Conservation (phyloP, 2,329 filamentous ascomycete species). For the Passalora sequoiae region DNA sequence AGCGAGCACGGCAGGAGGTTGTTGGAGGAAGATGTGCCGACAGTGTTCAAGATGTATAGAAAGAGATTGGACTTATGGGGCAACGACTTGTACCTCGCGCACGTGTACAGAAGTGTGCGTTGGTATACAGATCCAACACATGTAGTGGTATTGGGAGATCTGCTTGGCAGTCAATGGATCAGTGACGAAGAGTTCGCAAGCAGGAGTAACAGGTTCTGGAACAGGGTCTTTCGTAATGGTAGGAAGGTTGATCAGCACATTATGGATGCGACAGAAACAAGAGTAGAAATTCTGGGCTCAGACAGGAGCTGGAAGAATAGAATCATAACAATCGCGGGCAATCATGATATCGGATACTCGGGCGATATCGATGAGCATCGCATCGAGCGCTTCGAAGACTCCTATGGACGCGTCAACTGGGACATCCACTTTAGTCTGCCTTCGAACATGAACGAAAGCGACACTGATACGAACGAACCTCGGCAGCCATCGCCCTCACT, state of each 20-base stretch:
- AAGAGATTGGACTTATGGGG: constrained; percentile 86
- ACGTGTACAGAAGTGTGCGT: constrained; percentile 77
- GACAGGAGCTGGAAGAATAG: constrained; percentile 63
- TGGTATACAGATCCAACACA: constrained; percentile 88
- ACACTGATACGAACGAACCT: constrained; percentile 2
- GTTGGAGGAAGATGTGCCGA: constrained; percentile 57
- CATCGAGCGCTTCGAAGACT: constrained; percentile 72
- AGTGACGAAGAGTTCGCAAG: constrained; percentile 73
- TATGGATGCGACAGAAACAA: constrained; percentile 29
- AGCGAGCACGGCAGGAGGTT: constrained; percentile 22
- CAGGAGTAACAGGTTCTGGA: constrained; percentile 47
- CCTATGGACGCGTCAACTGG: constrained; percentile 87
- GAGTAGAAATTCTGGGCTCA: constrained; percentile 37
- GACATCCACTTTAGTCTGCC: constrained; percentile 62
- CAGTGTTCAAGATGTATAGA: constrained; percentile 59
- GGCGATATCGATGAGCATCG: constrained; percentile 78
- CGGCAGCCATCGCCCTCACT: constrained; percentile 56
- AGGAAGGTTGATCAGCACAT: constrained; percentile 27
- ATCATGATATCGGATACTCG: constrained; percentile 95
- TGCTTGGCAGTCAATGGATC: constrained; percentile 95
- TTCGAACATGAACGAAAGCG: constrained; percentile 30
- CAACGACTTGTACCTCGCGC: constrained; percentile 90
- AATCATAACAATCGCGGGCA: constrained; percentile 86
- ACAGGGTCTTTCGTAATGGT: constrained; percentile 24
- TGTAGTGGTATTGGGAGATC: constrained; percentile 79